A percentile compares a stretch with the other conserved stretches of the same genome.
Conservation (phyloP, 805 yeast species). For the Candida koratica region DNA sequence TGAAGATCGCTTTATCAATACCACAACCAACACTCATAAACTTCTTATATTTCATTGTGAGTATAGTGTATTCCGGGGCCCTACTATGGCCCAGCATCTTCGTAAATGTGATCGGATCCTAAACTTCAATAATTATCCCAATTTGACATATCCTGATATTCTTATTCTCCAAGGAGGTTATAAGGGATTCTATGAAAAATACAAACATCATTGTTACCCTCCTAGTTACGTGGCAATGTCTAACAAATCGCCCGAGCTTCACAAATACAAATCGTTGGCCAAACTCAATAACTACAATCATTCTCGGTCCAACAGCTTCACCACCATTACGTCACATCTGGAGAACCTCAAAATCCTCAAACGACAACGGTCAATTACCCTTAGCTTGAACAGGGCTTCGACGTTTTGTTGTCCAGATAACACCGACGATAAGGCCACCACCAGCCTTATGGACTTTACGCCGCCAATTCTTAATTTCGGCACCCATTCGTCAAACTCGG, state of each 20-base stretch:
- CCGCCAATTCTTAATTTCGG: constrained; percentile 28
- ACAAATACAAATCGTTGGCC: constrained; percentile 40
- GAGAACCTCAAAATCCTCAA: constrained; percentile 29
- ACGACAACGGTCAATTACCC: constrained; percentile 24
- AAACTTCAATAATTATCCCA: constrained; percentile 75
- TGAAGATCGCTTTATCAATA: constrained; percentile 49
- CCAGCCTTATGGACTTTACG: constrained; percentile 20
- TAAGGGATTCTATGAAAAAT: constrained; percentile 63
- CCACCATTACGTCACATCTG: constrained; percentile 27
- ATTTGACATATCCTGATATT: constrained; percentile 81
- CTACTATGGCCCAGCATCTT: constrained; percentile 82
- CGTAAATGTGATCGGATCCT: constrained; percentile 76
- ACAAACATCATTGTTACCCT: constrained; percentile 61
- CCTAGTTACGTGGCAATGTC: constrained; percentile 85
- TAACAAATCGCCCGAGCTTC: constrained; percentile 41
- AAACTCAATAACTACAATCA: constrained; percentile 38
- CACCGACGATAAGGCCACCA: background rate
- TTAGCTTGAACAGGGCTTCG: constrained; percentile 22
- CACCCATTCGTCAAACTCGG: constrained; percentile 16
- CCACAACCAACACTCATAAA: constrained; percentile 23
- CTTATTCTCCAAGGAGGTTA: constrained; percentile 90
- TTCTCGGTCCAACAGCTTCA: constrained; percentile 25
- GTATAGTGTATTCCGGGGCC: constrained; percentile 91
- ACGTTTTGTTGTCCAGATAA: constrained; percentile 21
- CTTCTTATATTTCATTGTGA: constrained; percentile 90